phyloP scores from a whole-genome alignment of 2,329 filamentous ascomycete species.

The Lachnellula cervina region DNA sequence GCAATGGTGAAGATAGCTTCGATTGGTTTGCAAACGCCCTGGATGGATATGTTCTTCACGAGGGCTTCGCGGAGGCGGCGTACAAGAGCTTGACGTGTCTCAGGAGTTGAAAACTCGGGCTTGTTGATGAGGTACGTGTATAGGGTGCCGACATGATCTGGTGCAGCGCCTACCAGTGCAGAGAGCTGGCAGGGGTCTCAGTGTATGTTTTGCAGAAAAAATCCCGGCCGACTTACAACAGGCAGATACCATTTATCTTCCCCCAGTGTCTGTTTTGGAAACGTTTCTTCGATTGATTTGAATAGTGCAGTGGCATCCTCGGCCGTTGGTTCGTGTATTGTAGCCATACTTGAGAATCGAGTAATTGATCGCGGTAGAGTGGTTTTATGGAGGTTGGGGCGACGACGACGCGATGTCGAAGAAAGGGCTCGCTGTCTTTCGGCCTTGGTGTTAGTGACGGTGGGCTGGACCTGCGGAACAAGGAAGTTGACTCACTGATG shows the following conservation, averaged over 20 bases:
- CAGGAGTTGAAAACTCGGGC: conserved; percentile 40
- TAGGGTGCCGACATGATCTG: conserved; percentile 46
- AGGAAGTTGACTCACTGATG: not conserved
- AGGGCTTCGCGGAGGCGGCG: conserved; percentile 52
- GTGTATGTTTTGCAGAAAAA: not conserved
- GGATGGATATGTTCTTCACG: conserved; percentile 52
- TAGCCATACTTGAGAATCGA: conserved; percentile 11
- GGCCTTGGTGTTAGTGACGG: not conserved
- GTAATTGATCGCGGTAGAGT: not conserved
- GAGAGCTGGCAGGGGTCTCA: conserved; percentile 33
- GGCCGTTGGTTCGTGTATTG: conserved; percentile 30
- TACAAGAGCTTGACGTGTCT: conserved; percentile 43
- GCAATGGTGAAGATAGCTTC: conserved; percentile 35
- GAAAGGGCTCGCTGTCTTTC: not conserved
- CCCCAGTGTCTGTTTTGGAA: conserved; percentile 38
- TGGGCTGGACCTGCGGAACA: not conserved
- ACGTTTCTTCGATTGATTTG: conserved; percentile 37
- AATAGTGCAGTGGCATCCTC: conserved; percentile 39
- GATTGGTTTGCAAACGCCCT: conserved; percentile 59
- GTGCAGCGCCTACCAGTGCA: conserved; percentile 42
- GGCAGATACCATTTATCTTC: conserved; percentile 43
- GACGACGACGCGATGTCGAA: not conserved
- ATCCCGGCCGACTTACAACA: conserved; percentile 28
- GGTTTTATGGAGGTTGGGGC: not conserved
- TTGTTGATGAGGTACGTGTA: conserved; percentile 51